Conservation (phyloP, 306 rosid genomes). For the Malus sieversii region DNA sequence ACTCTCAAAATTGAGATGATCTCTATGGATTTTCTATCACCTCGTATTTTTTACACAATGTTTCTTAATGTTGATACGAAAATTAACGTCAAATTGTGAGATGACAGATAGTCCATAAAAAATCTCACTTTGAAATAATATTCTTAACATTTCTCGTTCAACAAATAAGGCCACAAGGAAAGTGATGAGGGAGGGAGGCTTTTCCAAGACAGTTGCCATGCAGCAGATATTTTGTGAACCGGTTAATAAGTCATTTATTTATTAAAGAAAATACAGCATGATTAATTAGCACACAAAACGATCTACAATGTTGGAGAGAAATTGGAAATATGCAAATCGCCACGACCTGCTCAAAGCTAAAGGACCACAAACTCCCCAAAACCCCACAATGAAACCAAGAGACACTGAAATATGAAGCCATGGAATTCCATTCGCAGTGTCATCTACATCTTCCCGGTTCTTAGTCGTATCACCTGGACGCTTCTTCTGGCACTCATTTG, state of each 20-base stretch:
- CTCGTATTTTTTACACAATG: no score
- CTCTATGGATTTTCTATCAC: no score
- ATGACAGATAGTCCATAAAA: no score
- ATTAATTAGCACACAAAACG: not conserved
- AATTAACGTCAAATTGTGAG: no score
- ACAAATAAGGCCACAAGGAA: no score
- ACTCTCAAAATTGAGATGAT: no score
- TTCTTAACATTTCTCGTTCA: no score
- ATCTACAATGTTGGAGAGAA: not conserved
- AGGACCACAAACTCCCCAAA: conserved; percentile 5
- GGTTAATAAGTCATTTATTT: not conserved
- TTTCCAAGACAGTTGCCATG: no score
- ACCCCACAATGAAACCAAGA: not conserved
- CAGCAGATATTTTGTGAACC: no score
- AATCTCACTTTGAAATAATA: no score
- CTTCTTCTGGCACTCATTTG: not conserved
- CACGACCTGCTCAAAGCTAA: not conserved
- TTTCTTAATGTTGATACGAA: no score
- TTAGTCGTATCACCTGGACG: not conserved
- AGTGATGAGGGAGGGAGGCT: no score
- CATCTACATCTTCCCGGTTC: not conserved
- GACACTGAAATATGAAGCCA: not conserved
- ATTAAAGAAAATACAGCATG: not conserved
- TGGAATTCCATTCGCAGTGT: not conserved
- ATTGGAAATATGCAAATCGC: not conserved